Percentiles rank a stretch among this genome's conserved stretches.
Evolutionary conservation across 805 yeast species (phyloP).

Genomic region (Cyberlindnera misumaiensis): DNA sequence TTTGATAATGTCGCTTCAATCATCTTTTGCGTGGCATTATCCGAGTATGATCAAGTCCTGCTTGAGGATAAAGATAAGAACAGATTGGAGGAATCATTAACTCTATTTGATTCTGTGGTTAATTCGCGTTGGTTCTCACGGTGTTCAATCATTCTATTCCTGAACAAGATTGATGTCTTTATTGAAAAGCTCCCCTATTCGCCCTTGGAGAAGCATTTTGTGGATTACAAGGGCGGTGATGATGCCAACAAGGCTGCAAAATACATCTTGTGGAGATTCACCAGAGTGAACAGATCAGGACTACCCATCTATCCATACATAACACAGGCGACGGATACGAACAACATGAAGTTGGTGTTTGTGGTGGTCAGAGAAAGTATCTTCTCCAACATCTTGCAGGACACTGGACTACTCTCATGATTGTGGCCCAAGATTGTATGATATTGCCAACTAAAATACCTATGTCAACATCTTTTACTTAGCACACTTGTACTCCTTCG

Average conservation of each 20-base stretch:
- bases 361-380: conserved; percentile 80
- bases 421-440: not conserved
- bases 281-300: conserved; percentile 76
- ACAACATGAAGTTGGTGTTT: conserved; percentile 78
- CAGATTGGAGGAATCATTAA: conserved; percentile 73
- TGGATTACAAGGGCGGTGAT: conserved; percentile 87
- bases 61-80: conserved; percentile 72
- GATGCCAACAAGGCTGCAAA: conserved; percentile 88
- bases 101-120: conserved; percentile 82
- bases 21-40: conserved; percentile 84
- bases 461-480: not conserved
- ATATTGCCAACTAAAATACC: not conserved
- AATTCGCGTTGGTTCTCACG: conserved; percentile 90
- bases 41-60: conserved; percentile 85
- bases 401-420: conserved; percentile 57
- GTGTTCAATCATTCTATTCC: conserved; percentile 77
- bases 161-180: conserved; percentile 86
- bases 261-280: conserved; percentile 85
- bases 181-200: conserved; percentile 77
- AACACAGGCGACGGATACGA: conserved; percentile 92
- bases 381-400: conserved; percentile 67
- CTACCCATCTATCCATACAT: conserved; percentile 82
- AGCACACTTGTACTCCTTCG: not conserved
- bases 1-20: conserved; percentile 88
- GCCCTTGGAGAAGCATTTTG: conserved; percentile 77